Percentiles rank a stretch among this genome's conserved stretches.
phyloP scores from a whole-genome alignment of 257 asterid species.

The Mentha longifolia region DNA sequence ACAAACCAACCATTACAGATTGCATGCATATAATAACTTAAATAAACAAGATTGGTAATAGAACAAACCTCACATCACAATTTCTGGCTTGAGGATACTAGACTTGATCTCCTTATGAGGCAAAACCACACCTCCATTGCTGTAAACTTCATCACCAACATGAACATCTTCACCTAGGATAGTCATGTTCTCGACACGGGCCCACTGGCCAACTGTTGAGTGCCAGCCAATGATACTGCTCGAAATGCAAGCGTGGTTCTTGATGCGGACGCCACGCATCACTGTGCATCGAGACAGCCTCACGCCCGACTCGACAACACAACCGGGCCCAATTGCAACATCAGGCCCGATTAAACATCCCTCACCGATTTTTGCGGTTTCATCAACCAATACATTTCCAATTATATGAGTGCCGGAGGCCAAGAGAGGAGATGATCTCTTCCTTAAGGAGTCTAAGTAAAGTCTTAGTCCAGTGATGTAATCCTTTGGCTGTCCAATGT shows the following conservation, averaged over 20 bases:
- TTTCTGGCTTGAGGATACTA: conserved; percentile 84
- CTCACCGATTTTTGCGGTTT: conserved; percentile 77
- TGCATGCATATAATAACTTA: conserved; percentile 24
- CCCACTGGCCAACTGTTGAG: conserved; percentile 92
- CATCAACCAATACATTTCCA: conserved; percentile 78
- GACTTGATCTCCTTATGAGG: conserved; percentile 93
- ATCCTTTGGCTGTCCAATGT: conserved; percentile 88
- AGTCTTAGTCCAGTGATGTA: conserved; percentile 80
- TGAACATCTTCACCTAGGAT: conserved; percentile 89
- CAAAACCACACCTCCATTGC: conserved; percentile 84
- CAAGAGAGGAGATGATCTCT: conserved; percentile 62
- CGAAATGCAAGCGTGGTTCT: conserved; percentile 77
- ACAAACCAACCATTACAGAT: neutral
- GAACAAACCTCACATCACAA: conserved; percentile 60
- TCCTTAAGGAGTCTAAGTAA: conserved; percentile 70
- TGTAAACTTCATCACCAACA: conserved; percentile 81
- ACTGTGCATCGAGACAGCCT: conserved; percentile 88
- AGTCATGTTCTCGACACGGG: conserved; percentile 96
- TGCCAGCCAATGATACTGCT: conserved; percentile 94
- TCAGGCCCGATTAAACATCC: conserved; percentile 93
- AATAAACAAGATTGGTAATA: conserved; percentile 26
- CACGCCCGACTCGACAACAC: conserved; percentile 83
- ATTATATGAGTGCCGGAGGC: conserved; percentile 65
- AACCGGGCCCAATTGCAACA: conserved; percentile 86
- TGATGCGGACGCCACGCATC: conserved; percentile 85